phyloP scores from a whole-genome alignment of 768 basidiomycete genomes.

The Candolleomyces aberdarensis region DNA sequence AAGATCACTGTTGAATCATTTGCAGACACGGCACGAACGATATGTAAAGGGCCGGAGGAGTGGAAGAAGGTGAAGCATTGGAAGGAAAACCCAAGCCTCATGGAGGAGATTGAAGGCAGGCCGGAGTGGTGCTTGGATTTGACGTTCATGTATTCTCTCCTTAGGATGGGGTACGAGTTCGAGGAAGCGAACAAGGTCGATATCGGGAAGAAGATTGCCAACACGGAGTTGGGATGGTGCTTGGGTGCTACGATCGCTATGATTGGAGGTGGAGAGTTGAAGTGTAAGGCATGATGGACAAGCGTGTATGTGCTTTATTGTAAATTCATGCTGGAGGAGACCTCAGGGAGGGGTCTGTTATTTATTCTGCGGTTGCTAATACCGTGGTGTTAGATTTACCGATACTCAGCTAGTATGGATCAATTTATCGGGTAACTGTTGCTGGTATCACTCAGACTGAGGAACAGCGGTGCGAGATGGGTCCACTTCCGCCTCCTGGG shows the following conservation, averaged over 20 bases:
- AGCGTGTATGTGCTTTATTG: neutral
- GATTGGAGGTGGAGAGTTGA: slow-evolving; percentile 57
- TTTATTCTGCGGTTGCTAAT: no score
- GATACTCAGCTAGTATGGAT: no score
- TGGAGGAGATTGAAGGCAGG: slow-evolving; percentile 69
- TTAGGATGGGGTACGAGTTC: slow-evolving; percentile 91
- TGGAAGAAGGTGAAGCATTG: slow-evolving; percentile 49
- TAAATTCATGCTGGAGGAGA: no score
- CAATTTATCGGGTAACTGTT: no score
- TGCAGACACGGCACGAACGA: slow-evolving; percentile 58
- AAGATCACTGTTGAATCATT: slow-evolving; percentile 54
- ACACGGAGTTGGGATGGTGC: slow-evolving; percentile 94
- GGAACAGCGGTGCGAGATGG: no score
- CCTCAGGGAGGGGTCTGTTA: no score
- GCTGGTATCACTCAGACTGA: no score
- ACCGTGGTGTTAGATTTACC: no score
- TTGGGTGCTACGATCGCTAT: slow-evolving; percentile 81
- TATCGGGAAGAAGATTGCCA: slow-evolving; percentile 84
- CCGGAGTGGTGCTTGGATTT: slow-evolving; percentile 96
- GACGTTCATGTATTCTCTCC: slow-evolving; percentile 89
- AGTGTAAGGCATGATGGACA: slow-evolving; percentile 37
- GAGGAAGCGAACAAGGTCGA: slow-evolving; percentile 58
- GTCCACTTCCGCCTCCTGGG: no score
- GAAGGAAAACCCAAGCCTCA: slow-evolving; percentile 29
- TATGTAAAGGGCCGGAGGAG: slow-evolving; percentile 65